Conservation (phyloP, 305 asterid species). For the Stenogyne calaminthoides region DNA sequence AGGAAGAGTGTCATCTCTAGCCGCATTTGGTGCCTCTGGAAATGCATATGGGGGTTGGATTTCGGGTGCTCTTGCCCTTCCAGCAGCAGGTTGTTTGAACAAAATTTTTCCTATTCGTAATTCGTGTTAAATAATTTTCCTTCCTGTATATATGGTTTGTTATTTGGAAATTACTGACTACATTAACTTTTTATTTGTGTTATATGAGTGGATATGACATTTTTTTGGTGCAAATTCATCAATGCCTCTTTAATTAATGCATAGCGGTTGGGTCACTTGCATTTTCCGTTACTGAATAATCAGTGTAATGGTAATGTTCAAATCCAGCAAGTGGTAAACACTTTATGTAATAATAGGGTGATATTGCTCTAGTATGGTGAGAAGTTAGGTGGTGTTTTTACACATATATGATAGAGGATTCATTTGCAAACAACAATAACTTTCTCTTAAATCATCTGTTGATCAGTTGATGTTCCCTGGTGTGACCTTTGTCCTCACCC, state of each 20-base stretch:
- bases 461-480: not conserved
- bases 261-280: conserved; percentile 8
- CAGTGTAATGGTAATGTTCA: conserved; percentile 7
- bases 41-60: conserved; percentile 71
- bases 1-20: conserved; percentile 65
- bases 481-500: not conserved
- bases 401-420: conserved; percentile 18
- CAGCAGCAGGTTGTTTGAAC: conserved; percentile 74
- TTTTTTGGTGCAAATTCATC: not conserved
- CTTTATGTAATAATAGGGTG: conserved; percentile 25
- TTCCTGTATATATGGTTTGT: conserved; percentile 8
- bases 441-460: not conserved
- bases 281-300: conserved; percentile 27
- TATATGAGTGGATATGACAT: not conserved
- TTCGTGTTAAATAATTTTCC: conserved; percentile 11
- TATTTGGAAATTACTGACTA: conserved; percentile 1
- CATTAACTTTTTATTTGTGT: conserved; percentile 5
- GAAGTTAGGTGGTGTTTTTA: conserved; percentile 10
- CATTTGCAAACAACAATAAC: not conserved
- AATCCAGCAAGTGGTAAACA: conserved; percentile 19
- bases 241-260: not conserved
- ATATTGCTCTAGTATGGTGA: conserved; percentile 26
- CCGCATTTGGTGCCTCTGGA: conserved; percentile 59
- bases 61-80: conserved; percentile 74
- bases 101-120: conserved; percentile 7